Base-by-base conservation (phyloP, 2,329 filamentous ascomycete genomes). In the Penicillium sp. region DNA sequence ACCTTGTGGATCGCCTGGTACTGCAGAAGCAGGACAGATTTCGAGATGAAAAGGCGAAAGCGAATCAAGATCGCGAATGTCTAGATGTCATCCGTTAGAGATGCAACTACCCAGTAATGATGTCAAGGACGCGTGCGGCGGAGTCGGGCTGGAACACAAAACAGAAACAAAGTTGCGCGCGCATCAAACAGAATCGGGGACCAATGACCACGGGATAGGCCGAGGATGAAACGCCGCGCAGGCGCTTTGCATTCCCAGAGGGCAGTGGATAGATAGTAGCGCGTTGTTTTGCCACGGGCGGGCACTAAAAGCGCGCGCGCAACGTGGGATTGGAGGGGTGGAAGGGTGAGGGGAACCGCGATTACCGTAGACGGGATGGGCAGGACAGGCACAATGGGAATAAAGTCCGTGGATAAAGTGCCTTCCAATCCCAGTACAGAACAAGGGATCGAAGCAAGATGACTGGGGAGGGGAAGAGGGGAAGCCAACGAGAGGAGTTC, bases 1-100 rank as follows among this genome's bases (percentile, higher is more conserved):
- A 72, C 70, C 67, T 69, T 60, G 63, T 64, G 61, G 63, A 70
- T 71, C 63, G 63, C 54, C 64, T 55, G 28, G 30, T 54, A 60
- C 61, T 61, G 62, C 54, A 63, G 58, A 60, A 46, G 51, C 56
- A 48, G 54, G 53, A 57, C 53, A 51, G 53, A 56, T 51, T 56
- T 52, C 51, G 53, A 53, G 48, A 35, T 41, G 36, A 56, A 36
- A 20, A 1, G 48, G 36, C 45, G 33, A 38, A 47, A 42, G 45
- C 53, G 50, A 58, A 60, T 58, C 40, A 53, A 42, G 33, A 50
- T 42, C 40, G 49, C 54, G 42, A 50, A 41, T 22, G 49, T 44
- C 48, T 51, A 50, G 38, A 50, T 43, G 45, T 45, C 33, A 51
- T 41, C 35, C 41, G 50, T 61, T 57, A 61, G 59, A 41, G 36